Evolutionary conservation across 169 alveolate species (phyloP), one percentile per base, ranked within the genome.

Genomic region (Plasmodium relictum): DNA sequence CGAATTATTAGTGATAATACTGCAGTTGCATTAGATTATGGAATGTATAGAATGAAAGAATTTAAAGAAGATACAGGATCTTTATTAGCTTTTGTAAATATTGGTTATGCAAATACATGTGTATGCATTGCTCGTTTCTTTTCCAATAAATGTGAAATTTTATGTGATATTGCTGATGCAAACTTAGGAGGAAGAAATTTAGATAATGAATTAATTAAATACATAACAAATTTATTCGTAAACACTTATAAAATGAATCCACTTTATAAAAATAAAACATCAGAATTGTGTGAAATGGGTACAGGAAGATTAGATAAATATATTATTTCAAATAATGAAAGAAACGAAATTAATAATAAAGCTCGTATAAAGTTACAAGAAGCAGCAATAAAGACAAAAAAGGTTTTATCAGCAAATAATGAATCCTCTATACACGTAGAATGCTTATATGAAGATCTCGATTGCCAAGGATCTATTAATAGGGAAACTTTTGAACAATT

Each of bases 1-100:
- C 95, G 99, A 69, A 88, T 98, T 39, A 93, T 98, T 65, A 97
- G 97, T 87, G 99, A 98, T 78, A 95, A 97, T 69, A 96, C 99
- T 63, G 99, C 99, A 0, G 97, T 98, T 69, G 98, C 99, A 9
- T 95, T 98, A 41, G 98, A 97, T 92, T 98, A 98, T 92, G 99
- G 99, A 2, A 96, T 98, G 88, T 98, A 97, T 93, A 95, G 99
- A 88, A 94, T 96, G 87, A 94, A 94, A 59, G 98, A 97, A 74
- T 97, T 98, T 65, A 96, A 94, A 54, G 98, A 97, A 18, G 96
- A 96, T 18, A 94, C 86, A 48, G 97, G 98, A 18, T 96, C 98
- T 63, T 92, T 95, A 61, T 99, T 98, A 2, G 99, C 98, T 31
- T 96, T 98, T 65, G 97, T 97, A 42, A 99, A 97, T 74, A 93